Evolutionary conservation across 768 basidiomycete species (phyloP).

Genomic region (Wakefieldia striispora): DNA sequence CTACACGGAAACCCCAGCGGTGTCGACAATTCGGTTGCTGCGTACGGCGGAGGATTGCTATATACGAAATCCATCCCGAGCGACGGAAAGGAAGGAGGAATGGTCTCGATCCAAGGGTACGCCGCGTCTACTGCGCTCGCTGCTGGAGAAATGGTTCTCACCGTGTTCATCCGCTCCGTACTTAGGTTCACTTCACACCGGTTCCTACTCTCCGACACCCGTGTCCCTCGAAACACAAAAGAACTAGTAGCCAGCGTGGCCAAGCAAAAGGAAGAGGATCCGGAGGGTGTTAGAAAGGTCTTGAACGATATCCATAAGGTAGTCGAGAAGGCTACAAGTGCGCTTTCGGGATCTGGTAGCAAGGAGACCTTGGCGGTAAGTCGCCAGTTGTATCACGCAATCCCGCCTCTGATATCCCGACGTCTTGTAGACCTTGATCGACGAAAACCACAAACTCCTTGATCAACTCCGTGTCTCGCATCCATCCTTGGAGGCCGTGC

Average conservation of each 20-base stretch:
- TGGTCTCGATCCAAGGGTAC: slow-evolving; percentile 85
- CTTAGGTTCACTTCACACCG: slow-evolving; percentile 84
- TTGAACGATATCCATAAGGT: slow-evolving; percentile 81
- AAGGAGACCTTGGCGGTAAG: slow-evolving; percentile 51
- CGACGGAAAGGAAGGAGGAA: slow-evolving; percentile 69
- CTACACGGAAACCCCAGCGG: slow-evolving; percentile 97
- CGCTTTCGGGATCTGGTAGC: slow-evolving; percentile 55
- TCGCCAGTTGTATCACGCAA: slow-evolving; percentile 10
- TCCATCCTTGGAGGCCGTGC: slow-evolving; percentile 79
- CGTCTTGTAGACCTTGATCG: slow-evolving; percentile 64
- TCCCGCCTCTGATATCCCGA: not conserved
- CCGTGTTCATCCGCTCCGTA: not conserved
- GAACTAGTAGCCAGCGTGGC: slow-evolving; percentile 89
- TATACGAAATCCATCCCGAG: slow-evolving; percentile 69
- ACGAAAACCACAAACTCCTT: slow-evolving; percentile 87
- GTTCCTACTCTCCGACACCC: slow-evolving; percentile 91
- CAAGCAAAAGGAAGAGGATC: slow-evolving; percentile 72
- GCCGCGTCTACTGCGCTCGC: slow-evolving; percentile 23
- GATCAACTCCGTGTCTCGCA: slow-evolving; percentile 89
- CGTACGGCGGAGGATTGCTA: slow-evolving; percentile 88
- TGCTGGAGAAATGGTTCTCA: not conserved
- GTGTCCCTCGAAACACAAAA: slow-evolving; percentile 92
- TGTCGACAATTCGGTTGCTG: slow-evolving; percentile 93
- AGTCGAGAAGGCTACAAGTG: slow-evolving; percentile 75
- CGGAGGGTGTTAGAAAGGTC: slow-evolving; percentile 77